Percentiles rank a stretch among this genome's conserved stretches.
phyloP scores from a whole-genome alignment of 2,329 filamentous ascomycete genomes.

The Hypoxylon sp. region DNA sequence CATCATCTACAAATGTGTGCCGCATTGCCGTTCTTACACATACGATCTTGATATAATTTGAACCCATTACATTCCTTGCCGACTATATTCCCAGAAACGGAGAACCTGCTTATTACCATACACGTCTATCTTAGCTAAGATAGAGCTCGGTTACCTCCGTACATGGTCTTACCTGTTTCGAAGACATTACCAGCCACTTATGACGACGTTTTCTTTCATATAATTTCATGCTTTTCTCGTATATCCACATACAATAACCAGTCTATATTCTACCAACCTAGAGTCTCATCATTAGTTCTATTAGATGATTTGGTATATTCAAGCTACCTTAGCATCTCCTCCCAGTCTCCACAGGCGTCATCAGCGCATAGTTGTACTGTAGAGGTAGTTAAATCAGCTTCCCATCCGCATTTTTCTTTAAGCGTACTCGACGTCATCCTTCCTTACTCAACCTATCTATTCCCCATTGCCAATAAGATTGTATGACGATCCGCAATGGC shows the following conservation, averaged over 20 bases:
- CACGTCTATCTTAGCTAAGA: neutral
- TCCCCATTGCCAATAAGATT: constrained; percentile 9
- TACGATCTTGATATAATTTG: constrained; percentile 8
- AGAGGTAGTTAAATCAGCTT: neutral
- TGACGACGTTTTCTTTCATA: constrained; percentile 39
- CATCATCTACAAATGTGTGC: constrained; percentile 17
- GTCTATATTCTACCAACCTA: neutral
- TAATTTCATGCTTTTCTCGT: neutral
- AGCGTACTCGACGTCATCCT: constrained; percentile 15
- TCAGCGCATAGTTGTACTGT: constrained; percentile 4
- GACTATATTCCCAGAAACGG: constrained; percentile 3
- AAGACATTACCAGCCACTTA: constrained; percentile 37
- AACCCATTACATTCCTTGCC: constrained; percentile 6
- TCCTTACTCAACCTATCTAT: neutral
- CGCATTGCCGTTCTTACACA: constrained; percentile 32
- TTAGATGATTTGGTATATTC: constrained; percentile 1
- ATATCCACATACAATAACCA: neutral
- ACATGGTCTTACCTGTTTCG: constrained; percentile 19
- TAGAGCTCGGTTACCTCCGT: constrained; percentile 2
- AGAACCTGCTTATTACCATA: constrained; percentile 4
- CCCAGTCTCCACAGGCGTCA: constrained; percentile 5
- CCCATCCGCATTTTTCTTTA: neutral
- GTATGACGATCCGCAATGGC: constrained; percentile 40
- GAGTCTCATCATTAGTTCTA: neutral
- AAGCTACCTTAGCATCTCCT: neutral